Conservation (phyloP, 768 basidiomycete genomes). For the Psilocybe azurescens region DNA sequence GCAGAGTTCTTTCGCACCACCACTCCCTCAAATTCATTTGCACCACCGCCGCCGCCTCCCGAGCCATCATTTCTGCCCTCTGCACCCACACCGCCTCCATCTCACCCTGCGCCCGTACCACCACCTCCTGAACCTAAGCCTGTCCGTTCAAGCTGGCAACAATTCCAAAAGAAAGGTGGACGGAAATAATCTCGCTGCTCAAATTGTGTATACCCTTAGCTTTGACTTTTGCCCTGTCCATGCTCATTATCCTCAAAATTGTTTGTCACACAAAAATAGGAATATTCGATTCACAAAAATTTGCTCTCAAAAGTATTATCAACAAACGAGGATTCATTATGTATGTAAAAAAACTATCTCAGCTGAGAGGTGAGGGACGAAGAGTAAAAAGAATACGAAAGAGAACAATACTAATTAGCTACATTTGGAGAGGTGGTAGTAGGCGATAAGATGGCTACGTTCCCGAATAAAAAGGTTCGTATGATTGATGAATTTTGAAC, state of each 20-base stretch:
- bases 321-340: background rate
- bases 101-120: slow-evolving; percentile 15
- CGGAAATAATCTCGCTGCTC: slow-evolving; percentile 21
- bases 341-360: background rate
- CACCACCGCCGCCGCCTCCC: slow-evolving; percentile 30
- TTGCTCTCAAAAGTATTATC: background rate
- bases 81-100: slow-evolving; percentile 24
- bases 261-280: too few relatives aligned
- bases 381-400: background rate
- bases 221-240: too few relatives aligned
- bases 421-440: background rate
- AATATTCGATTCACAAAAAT: too few relatives aligned
- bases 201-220: background rate
- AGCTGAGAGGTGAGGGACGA: background rate
- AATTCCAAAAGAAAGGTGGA: slow-evolving; percentile 54
- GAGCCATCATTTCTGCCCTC: slow-evolving; percentile 23
- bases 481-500: slow-evolving; percentile 4
- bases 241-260: too few relatives aligned
- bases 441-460: background rate
- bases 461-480: background rate
- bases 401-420: background rate
- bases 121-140: slow-evolving; percentile 32
- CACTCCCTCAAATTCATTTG: slow-evolving; percentile 2
- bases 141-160: slow-evolving; percentile 59
- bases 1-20: slow-evolving; percentile 21